Evolutionary conservation across 2,329 filamentous ascomycete genomes (phyloP).

Genomic region (Paecilomyces sp.): DNA sequence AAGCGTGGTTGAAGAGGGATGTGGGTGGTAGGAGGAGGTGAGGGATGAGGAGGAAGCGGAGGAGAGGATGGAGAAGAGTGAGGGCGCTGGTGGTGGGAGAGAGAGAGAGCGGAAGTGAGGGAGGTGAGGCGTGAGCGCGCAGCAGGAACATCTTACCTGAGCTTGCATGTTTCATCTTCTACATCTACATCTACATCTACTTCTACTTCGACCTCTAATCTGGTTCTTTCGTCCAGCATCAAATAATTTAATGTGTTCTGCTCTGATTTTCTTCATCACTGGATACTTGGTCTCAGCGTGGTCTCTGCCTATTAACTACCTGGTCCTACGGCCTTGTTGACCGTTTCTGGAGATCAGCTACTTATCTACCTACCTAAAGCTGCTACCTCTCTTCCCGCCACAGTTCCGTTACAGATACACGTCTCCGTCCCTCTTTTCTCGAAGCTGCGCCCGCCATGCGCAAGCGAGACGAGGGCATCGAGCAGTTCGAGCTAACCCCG

Average conservation of each 20-base stretch:
- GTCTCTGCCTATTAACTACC: background rate
- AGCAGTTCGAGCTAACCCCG: background rate
- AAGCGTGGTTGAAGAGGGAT: conserved; percentile 7
- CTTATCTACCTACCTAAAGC: no score
- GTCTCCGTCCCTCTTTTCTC: background rate
- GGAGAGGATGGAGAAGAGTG: conserved; percentile 9
- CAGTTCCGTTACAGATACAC: background rate
- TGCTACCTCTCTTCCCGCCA: background rate
- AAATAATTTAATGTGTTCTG: no score
- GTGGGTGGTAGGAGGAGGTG: conserved; percentile 13
- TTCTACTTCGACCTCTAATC: no score
- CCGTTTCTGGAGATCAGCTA: background rate
- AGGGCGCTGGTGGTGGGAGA: conserved; percentile 6
- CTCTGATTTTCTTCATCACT: no score
- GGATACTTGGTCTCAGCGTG: background rate
- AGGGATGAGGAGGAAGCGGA: conserved; percentile 10
- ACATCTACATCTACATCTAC: background rate
- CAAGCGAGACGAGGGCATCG: background rate
- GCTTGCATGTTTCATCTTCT: background rate
- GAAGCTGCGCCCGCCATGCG: background rate
- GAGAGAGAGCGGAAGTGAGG: conserved; percentile 10
- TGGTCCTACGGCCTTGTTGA: background rate
- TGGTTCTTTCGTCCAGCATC: no score
- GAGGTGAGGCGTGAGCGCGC: conserved; percentile 6
- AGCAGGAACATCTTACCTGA: background rate